Evolutionary conservation across 2,329 filamentous ascomycete species (phyloP), one percentile per base, ranked within the genome.

Genomic region (Pyrenochaeta sp.): DNA sequence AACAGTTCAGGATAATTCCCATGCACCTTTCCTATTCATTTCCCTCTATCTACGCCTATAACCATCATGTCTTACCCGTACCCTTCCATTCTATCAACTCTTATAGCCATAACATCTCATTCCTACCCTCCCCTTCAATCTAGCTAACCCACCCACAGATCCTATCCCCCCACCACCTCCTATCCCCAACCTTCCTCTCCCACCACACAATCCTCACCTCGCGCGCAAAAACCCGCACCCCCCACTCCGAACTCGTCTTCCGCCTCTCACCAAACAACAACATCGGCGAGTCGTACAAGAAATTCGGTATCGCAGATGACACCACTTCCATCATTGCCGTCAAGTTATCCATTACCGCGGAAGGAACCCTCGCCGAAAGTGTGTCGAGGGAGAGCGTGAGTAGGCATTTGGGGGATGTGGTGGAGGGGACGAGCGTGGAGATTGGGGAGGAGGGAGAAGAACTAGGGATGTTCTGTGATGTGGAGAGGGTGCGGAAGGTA

Each of bases 241-340:
- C 96, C 4, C 93, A 97, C 76, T 93, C 91, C 0, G 93, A 97
- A 78, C 90, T 92, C 55, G 92, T 97, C 30, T 90, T 90, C 66
- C 88, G 88, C 3, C 81, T 97, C 44, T 93, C 89, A 58, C 85
- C 91, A 0, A 93, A 91, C 62, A 94, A 92, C 75, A 97, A 97
- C 76, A 98, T 99, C 72, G 87, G 92, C 50, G 93, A 97, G 68
- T 90, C 93, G 0, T 98, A 98, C 78, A 90, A 92, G 32, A 89
- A 90, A 52, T 97, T 95, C 72, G 95, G 95, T 47, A 88, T 98
- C 56, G 82, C 86, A 0, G 86, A 91, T 12, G 80, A 83, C 10
- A 95, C 90, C 2, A 88, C 84, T 44, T 79, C 89, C 66, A 78
- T 99, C n/a, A 80, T 97, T 2, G 88, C 91, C 6, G 83, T 97